These are phyloP conservation scores for Beauveria bassiana DNA, from an alignment of 2,329 filamentous ascomycete species.

Conservation along the genomic window DNA sequence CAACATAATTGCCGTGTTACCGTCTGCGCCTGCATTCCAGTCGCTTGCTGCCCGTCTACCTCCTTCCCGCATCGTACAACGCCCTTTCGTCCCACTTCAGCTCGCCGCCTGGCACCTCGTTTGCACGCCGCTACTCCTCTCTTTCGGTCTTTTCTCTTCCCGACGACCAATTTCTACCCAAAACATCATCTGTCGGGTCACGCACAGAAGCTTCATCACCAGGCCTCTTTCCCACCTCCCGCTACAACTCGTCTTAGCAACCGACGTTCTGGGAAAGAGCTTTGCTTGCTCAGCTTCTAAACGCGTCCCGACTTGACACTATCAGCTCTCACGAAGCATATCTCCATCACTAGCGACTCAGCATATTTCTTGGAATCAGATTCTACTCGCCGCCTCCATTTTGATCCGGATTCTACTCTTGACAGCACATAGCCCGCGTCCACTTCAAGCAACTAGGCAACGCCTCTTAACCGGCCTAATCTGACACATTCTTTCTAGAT, in stretches of 20 bases:
- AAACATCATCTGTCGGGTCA: slow-evolving; percentile 1
- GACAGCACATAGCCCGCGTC: not conserved
- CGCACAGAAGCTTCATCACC: not conserved
- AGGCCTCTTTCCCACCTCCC: not conserved
- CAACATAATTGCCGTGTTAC: not conserved
- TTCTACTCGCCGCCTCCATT: not conserved
- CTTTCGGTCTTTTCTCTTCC: not conserved
- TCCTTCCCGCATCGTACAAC: not conserved
- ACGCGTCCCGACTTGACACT: not conserved
- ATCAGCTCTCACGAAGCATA: not conserved
- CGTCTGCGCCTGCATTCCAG: slow-evolving; percentile 9
- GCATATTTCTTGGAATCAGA: slow-evolving; percentile 5
- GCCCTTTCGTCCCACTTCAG: not conserved
- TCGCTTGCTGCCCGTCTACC: not conserved
- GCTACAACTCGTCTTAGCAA: not conserved
- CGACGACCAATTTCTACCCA: not conserved
- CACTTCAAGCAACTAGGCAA: slow-evolving; percentile 4
- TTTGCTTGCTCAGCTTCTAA: not conserved
- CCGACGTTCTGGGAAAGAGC: not conserved
- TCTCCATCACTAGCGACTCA: not conserved
- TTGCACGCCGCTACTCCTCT: not conserved
- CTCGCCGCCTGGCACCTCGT: not conserved
- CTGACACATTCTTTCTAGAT: slow-evolving; percentile 1
- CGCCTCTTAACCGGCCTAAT: not conserved
- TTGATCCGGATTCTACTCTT: not conserved